Base-by-base conservation (phyloP, 345 rosid species). In the Pseudoturritis turrita region DNA sequence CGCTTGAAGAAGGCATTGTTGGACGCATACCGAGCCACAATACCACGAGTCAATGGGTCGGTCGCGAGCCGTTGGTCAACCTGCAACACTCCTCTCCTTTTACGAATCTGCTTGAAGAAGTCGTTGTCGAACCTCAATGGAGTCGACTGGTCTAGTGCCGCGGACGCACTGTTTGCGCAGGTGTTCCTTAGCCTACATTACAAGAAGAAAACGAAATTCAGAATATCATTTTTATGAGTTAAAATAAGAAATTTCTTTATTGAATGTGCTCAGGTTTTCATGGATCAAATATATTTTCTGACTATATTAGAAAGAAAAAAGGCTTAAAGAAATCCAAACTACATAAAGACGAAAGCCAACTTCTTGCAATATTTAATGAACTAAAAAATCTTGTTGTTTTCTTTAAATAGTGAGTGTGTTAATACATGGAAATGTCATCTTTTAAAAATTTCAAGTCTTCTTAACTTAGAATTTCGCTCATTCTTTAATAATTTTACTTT, bases 1-100 rank as follows among this genome's bases (percentile, higher is more conserved):
- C 73, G 76, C 47, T 65, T 77, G 45, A 71, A 77, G 58, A 33
- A 71, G 36, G 76, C 77, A 28, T 71, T 77, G 25, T 72, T 71
- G 62, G 11, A 13, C 0, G 76, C 77, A 25, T 71, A 77, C 11
- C 76, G 43, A 50, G 80, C 49, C 51, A 77, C 80, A 18, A 77
- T 10, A 12, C 74, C 80, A 43, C 73, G 77, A 53, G 80, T 72
- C 15, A 6, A 57, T 26, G 0, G 36, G 52, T 72, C 77, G 2
- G 23, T 15, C 0, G 77, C 65, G 22, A 77, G 73, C 7, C 77
- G 26, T 21, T 77, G 80, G 46, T 77, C 80, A 45, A 77, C 52
- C 14, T 77, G 80, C 6, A 77, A 15, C 28, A 77, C 80, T 65
- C 77, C 80, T 72, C 73, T 77, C 22, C 17, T 65, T 25, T 22